Conservation (phyloP, 352 stramenopile genomes). For the Phytophthora pinifolia region DNA sequence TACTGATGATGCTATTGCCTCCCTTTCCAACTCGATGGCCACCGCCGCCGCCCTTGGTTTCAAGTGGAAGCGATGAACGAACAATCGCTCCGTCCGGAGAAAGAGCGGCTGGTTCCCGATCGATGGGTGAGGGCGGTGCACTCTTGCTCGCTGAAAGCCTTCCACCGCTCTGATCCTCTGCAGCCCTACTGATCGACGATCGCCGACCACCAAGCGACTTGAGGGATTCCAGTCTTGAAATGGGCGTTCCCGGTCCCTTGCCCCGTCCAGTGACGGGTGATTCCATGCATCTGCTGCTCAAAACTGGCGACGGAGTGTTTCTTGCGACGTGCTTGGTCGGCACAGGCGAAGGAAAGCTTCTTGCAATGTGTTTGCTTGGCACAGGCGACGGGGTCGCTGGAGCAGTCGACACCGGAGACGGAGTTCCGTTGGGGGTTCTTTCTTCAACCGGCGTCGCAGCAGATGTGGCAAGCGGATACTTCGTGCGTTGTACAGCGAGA, state of each 20-base stretch:
- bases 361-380: slow-evolving; percentile 25
- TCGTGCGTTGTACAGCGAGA: slow-evolving; percentile 71
- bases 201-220: slow-evolving; percentile 30
- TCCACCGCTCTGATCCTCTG: slow-evolving; percentile 21
- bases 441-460: slow-evolving; percentile 23
- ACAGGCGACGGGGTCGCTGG: slow-evolving; percentile 31
- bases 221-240: slow-evolving; percentile 30
- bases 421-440: slow-evolving; percentile 13
- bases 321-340: slow-evolving; percentile 32
- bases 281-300: slow-evolving; percentile 25
- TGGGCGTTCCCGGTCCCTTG: slow-evolving; percentile 28
- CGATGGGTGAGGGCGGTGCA: slow-evolving; percentile 52
- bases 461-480: slow-evolving; percentile 54
- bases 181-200: slow-evolving; percentile 22
- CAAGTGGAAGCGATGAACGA: slow-evolving; percentile 33
- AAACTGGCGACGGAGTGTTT: slow-evolving; percentile 34
- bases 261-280: slow-evolving; percentile 27
- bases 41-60: slow-evolving; percentile 14
- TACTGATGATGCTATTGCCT: slow-evolving; percentile 66
- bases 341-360: slow-evolving; percentile 26
- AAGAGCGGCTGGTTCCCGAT: slow-evolving; percentile 32
- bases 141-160: slow-evolving; percentile 47
- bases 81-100: slow-evolving; percentile 34
- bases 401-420: slow-evolving; percentile 27
- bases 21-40: slow-evolving; percentile 27